Evolutionary conservation across 83 land plant species (phyloP).

Genomic region (Larix sibirica): DNA sequence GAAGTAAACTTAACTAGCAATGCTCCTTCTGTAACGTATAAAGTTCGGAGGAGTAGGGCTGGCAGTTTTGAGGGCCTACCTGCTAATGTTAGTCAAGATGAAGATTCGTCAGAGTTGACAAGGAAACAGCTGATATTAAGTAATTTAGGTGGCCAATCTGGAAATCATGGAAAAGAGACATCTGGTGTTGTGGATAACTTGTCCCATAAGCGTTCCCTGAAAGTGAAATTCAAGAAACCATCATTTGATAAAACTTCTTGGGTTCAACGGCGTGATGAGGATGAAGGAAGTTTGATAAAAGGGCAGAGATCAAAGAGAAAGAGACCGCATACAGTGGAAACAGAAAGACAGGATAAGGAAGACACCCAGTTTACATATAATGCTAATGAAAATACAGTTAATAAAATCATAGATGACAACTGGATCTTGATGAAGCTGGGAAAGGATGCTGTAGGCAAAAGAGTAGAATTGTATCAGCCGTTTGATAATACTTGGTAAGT

Average conservation of each 20-base stretch:
- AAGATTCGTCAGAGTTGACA: slow-evolving; percentile 21
- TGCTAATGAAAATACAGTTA: slow-evolving; percentile 26
- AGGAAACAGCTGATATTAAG: slow-evolving; percentile 24
- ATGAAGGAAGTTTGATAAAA: slow-evolving; percentile 43
- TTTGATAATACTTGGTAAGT: slow-evolving; percentile 84
- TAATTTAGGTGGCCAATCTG: slow-evolving; percentile 6
- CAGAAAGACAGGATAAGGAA: slow-evolving; percentile 27
- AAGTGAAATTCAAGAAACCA: slow-evolving; percentile 79
- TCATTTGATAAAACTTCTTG: slow-evolving; percentile 42
- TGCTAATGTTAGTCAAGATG: slow-evolving; percentile 21
- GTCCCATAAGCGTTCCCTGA: slow-evolving; percentile 47
- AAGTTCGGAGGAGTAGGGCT: slow-evolving; percentile 9
- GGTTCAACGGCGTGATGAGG: slow-evolving; percentile 33
- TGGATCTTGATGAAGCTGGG: slow-evolving; percentile 91
- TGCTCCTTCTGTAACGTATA: neutral
- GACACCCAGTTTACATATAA: slow-evolving; percentile 18
- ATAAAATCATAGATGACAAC: slow-evolving; percentile 63
- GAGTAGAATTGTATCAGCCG: slow-evolving; percentile 76
- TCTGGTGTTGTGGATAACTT: slow-evolving; percentile 10
- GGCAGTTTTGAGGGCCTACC: slow-evolving; percentile 14
- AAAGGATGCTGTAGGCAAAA: slow-evolving; percentile 92
- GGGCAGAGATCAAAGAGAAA: slow-evolving; percentile 92
- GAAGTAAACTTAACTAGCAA: slow-evolving; percentile 1
- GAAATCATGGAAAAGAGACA: slow-evolving; percentile 21
- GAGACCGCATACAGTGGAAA: slow-evolving; percentile 50